Conservation (phyloP, 257 asterid species). For the Gentiana macrophylla region DNA sequence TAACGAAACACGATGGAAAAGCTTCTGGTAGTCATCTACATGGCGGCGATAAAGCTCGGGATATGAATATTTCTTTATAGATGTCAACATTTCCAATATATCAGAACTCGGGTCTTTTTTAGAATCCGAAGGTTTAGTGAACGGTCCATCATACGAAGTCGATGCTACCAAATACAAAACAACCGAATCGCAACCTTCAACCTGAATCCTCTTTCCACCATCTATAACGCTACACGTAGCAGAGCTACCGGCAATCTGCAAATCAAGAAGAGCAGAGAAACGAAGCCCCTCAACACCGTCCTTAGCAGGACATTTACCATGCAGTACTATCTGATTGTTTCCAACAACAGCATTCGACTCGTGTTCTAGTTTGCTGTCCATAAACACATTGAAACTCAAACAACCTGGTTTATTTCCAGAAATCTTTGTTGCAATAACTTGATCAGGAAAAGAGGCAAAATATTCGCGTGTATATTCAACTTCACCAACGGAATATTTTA, state of each 20-base stretch:
- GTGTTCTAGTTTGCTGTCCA: slow-evolving; percentile 58
- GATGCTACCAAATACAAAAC: slow-evolving; percentile 51
- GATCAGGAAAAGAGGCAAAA: slow-evolving; percentile 65
- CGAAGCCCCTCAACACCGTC: slow-evolving; percentile 36
- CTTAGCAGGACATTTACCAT: slow-evolving; percentile 40
- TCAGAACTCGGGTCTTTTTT: slow-evolving; percentile 38
- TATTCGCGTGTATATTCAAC: slow-evolving; percentile 43
- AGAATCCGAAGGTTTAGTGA: slow-evolving; percentile 45
- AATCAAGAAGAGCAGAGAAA: slow-evolving; percentile 56
- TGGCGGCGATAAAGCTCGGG: slow-evolving; percentile 55
- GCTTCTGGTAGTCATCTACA: slow-evolving; percentile 53
- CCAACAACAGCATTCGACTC: slow-evolving; percentile 33
- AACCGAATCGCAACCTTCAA: slow-evolving; percentile 55
- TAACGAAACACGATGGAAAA: slow-evolving; percentile 64
- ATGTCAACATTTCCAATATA: slow-evolving; percentile 29
- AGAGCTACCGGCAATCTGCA: slow-evolving; percentile 36
- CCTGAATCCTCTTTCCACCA: slow-evolving; percentile 36
- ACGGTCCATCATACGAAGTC: slow-evolving; percentile 68
- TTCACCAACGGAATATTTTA: slow-evolving; percentile 34
- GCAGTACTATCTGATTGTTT: slow-evolving; percentile 43
- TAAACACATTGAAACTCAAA: slow-evolving; percentile 37
- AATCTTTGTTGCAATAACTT: slow-evolving; percentile 44
- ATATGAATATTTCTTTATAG: slow-evolving; percentile 39
- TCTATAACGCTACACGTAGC: slow-evolving; percentile 31
- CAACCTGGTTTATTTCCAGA: slow-evolving; percentile 40